These are phyloP conservation scores for Xylaria sp. DNA, from an alignment of 2,329 filamentous ascomycete genomes.

Conservation along the genomic window DNA sequence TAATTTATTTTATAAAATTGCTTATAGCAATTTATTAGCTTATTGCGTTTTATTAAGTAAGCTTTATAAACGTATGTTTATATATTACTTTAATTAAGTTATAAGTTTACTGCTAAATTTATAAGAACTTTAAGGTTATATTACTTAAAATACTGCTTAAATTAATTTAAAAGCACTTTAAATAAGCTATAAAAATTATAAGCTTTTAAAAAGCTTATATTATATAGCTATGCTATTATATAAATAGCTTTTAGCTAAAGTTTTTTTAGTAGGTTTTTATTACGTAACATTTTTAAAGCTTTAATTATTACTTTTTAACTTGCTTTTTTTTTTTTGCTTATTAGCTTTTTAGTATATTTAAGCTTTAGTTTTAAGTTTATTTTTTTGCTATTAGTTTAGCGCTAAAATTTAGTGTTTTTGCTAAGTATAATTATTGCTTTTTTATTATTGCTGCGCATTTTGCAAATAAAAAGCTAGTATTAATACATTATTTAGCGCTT, in stretches of 20 bases:
- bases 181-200: constrained; percentile 4
- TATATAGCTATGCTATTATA: not conserved
- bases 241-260: not conserved
- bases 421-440: not conserved
- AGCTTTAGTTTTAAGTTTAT: not conserved
- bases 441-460: not conserved
- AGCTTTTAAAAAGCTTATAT: not conserved
- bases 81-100: not conserved
- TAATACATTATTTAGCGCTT: not conserved
- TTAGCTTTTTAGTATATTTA: not conserved
- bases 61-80: not conserved
- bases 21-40: not conserved
- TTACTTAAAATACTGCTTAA: constrained; percentile 7
- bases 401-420: not conserved
- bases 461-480: not conserved
- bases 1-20: not conserved
- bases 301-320: not conserved
- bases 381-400: not conserved
- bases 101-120: not conserved
- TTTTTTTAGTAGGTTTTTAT: not conserved
- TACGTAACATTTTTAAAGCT: not conserved
- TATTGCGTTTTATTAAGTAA: not conserved
- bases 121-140: not conserved
- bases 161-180: not conserved
- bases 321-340: not conserved